Conservation (phyloP, 192 early-diverging fungal species). For the Backusella westeae region DNA sequence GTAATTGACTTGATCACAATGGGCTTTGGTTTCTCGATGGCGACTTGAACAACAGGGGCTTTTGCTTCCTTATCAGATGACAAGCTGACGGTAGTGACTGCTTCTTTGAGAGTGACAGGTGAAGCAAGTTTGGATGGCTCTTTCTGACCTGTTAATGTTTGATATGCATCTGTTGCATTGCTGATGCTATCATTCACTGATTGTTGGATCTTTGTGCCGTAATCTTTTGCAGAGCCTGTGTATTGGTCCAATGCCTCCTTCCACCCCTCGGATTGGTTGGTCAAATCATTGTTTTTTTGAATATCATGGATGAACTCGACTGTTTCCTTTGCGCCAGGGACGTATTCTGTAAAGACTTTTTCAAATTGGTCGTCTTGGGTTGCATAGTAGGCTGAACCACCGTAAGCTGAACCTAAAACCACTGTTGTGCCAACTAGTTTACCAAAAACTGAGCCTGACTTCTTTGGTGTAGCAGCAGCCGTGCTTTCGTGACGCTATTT, state of each 20-base stretch:
- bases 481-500: conserved; percentile 26
- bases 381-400: conserved; percentile 48
- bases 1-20: neutral
- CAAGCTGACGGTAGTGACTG: neutral
- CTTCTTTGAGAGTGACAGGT: neutral
- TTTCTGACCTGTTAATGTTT: conserved; percentile 23
- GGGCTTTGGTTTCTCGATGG: conserved; percentile 1
- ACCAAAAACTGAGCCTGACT: neutral
- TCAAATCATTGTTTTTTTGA: conserved; percentile 44
- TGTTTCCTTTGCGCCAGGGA: conserved; percentile 54
- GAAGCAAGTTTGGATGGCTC: neutral
- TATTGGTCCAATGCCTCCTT: conserved; percentile 16
- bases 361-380: conserved; percentile 50
- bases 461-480: neutral
- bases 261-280: conserved; percentile 24
- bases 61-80: neutral
- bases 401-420: neutral
- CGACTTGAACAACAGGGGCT: neutral
- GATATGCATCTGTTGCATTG: conserved; percentile 19
- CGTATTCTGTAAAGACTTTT: conserved; percentile 50
- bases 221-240: conserved; percentile 18
- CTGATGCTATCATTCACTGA: conserved; percentile 28
- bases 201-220: conserved; percentile 15
- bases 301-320: conserved; percentile 48
- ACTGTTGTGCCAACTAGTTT: neutral